phyloP scores from a whole-genome alignment of 305 asterid genomes.

The Lippia alba region DNA sequence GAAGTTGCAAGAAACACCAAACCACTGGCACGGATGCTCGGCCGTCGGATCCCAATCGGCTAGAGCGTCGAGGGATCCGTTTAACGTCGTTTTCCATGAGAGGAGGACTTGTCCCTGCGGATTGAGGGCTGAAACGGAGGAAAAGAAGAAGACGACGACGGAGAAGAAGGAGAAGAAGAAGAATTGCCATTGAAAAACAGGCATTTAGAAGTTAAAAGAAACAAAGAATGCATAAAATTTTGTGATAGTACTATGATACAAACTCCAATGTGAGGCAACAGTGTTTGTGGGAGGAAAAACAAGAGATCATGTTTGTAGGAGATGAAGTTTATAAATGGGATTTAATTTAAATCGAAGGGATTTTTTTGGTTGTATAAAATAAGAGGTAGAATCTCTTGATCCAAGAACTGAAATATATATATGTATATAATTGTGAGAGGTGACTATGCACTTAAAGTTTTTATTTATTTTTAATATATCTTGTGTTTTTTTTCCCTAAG shows the following conservation, averaged over 20 bases:
- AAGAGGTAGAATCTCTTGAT: slow-evolving; percentile 66
- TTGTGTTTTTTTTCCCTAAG: neutral
- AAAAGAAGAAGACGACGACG: slow-evolving; percentile 4
- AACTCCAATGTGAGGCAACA: slow-evolving; percentile 49
- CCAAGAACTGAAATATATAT: slow-evolving; percentile 67
- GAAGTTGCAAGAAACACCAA: slow-evolving; percentile 54
- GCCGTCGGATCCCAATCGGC: slow-evolving; percentile 56
- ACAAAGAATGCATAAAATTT: neutral
- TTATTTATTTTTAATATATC: neutral
- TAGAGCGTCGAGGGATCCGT: slow-evolving; percentile 48
- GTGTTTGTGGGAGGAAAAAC: slow-evolving; percentile 39
- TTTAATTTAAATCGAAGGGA: slow-evolving; percentile 24
- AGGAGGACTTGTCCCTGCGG: slow-evolving; percentile 57
- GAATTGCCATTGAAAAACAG: slow-evolving; percentile 42
- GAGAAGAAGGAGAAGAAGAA: neutral
- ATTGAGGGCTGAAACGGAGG: slow-evolving; percentile 42
- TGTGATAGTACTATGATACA: slow-evolving; percentile 28
- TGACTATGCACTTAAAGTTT: slow-evolving; percentile 23
- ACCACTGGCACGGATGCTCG: slow-evolving; percentile 58
- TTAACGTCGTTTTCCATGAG: slow-evolving; percentile 52
- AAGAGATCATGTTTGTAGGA: slow-evolving; percentile 56
- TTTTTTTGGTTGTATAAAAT: slow-evolving; percentile 28
- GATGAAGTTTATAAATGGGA: slow-evolving; percentile 26
- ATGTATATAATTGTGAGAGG: neutral
- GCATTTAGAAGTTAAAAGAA: slow-evolving; percentile 36